Evolutionary conservation across 2,329 filamentous ascomycete species (phyloP).

Genomic region (Capronia epimyces): DNA sequence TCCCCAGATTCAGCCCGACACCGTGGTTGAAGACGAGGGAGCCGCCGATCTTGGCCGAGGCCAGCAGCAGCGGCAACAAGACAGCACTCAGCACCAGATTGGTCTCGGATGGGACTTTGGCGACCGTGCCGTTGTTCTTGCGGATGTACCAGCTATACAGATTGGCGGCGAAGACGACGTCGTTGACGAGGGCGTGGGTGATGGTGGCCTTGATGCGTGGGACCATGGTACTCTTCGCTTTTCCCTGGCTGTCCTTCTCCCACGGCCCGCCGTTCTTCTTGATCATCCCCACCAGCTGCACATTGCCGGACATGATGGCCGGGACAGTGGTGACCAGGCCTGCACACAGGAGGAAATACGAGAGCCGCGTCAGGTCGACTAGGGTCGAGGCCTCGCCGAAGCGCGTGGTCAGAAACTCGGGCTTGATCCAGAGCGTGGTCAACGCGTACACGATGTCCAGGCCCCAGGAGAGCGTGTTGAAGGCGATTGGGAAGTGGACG

Average conservation of each 20-base stretch:
- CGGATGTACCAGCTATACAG: slow-evolving; percentile 28
- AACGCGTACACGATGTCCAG: slow-evolving; percentile 29
- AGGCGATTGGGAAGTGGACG: slow-evolving; percentile 30
- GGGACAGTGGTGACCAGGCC: slow-evolving; percentile 28
- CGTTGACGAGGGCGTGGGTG: slow-evolving; percentile 28
- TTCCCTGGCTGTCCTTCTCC: slow-evolving; percentile 28
- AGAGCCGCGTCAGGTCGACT: slow-evolving; percentile 27
- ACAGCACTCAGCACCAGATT: slow-evolving; percentile 25
- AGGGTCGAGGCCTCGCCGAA: slow-evolving; percentile 24
- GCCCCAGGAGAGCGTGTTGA: slow-evolving; percentile 28
- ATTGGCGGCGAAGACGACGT: slow-evolving; percentile 26
- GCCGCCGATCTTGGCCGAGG: slow-evolving; percentile 26
- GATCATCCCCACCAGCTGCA: slow-evolving; percentile 29
- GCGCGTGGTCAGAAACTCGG: slow-evolving; percentile 27
- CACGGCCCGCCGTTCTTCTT: slow-evolving; percentile 29
- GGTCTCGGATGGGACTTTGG: slow-evolving; percentile 22
- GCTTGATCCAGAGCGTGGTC: slow-evolving; percentile 24
- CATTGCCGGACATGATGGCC: slow-evolving; percentile 30
- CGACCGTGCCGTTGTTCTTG: slow-evolving; percentile 25
- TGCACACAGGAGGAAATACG: slow-evolving; percentile 27
- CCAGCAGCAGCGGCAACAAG: slow-evolving; percentile 22
- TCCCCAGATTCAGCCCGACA: slow-evolving; percentile 27
- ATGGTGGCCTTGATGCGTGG: slow-evolving; percentile 28
- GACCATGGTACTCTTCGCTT: slow-evolving; percentile 28
- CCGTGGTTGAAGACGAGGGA: slow-evolving; percentile 28